Percentiles rank a stretch among this genome's conserved stretches.
phyloP scores from a whole-genome alignment of 305 asterid genomes.

The Euphrasia arctica region DNA sequence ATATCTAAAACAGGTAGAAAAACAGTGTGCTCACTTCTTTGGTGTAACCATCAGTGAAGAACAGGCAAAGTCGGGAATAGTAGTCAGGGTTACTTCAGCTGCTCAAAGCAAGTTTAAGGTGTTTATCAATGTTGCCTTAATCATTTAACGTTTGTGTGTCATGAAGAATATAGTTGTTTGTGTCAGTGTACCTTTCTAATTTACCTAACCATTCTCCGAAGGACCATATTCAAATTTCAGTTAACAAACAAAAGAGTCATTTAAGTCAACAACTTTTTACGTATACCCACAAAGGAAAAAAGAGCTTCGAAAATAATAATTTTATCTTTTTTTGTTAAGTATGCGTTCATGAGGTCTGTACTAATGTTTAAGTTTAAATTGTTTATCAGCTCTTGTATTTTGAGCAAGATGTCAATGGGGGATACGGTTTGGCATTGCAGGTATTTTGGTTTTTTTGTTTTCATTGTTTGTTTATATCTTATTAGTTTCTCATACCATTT shows the following conservation, averaged over 20 bases:
- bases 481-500: background rate
- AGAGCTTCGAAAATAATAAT: background rate
- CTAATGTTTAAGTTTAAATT: conserved; percentile 32
- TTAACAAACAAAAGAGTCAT: conserved; percentile 4
- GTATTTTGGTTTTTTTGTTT: conserved; percentile 38
- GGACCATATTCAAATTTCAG: conserved; percentile 16
- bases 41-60: conserved; percentile 95
- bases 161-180: conserved; percentile 19
- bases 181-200: conserved; percentile 2
- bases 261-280: background rate
- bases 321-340: conserved; percentile 16
- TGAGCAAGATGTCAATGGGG: conserved; percentile 90
- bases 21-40: conserved; percentile 94
- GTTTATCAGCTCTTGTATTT: conserved; percentile 89
- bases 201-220: conserved; percentile 12
- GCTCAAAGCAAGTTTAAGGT: conserved; percentile 99
- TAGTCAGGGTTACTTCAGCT: conserved; percentile 93
- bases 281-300: conserved; percentile 4
- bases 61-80: conserved; percentile 92
- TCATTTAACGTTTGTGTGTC: conserved; percentile 19
- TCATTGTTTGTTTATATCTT: conserved; percentile 3
- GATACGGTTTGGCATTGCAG: conserved; percentile 98
- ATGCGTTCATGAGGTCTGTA: conserved; percentile 19
- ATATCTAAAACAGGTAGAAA: conserved; percentile 70
- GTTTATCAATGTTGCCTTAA: conserved; percentile 23